Evolutionary conservation across 2,329 filamentous ascomycete genomes (phyloP).

Genomic region (Hymenoscyphus salicellus): DNA sequence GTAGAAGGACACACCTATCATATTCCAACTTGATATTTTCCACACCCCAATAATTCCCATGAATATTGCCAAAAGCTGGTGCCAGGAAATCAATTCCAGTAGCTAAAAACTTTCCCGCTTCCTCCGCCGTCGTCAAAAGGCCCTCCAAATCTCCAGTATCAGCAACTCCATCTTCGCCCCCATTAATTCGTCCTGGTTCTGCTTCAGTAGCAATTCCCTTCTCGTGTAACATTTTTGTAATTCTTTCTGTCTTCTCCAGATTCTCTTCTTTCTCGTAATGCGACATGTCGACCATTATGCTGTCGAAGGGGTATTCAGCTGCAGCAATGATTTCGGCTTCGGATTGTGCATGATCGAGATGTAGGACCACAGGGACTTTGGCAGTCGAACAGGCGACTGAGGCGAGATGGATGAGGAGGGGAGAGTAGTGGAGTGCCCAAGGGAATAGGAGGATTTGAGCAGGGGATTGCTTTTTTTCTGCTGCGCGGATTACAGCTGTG

Average conservation of each 20-base stretch:
- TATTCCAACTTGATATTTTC: constrained; percentile 44
- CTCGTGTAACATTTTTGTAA: constrained; percentile 61
- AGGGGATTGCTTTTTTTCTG: constrained; percentile 63
- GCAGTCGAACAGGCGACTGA: constrained; percentile 54
- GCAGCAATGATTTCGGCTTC: constrained; percentile 56
- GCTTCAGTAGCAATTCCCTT: constrained; percentile 67
- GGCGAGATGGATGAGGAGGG: constrained; percentile 52
- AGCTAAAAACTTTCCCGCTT: constrained; percentile 60
- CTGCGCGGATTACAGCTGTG: constrained; percentile 63
- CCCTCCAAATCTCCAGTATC: constrained; percentile 63
- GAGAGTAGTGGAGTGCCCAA: constrained; percentile 64
- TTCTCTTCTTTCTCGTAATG: constrained; percentile 71
- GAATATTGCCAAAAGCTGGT: constrained; percentile 66
- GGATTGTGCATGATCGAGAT: constrained; percentile 66
- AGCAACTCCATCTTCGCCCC: constrained; percentile 70
- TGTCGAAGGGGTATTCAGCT: constrained; percentile 60
- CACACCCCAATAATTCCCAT: constrained; percentile 53
- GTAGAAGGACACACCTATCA: constrained; percentile 41
- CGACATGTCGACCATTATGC: constrained; percentile 75
- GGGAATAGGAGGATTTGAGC: constrained; percentile 70
- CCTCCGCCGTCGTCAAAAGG: constrained; percentile 59
- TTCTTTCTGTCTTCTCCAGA: constrained; percentile 58
- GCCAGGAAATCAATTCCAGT: constrained; percentile 66
- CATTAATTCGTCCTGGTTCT: constrained; percentile 68
- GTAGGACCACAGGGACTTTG: constrained; percentile 57